phyloP scores from a whole-genome alignment of 192 early-diverging fungal genomes.

The Coemansia erecta region DNA sequence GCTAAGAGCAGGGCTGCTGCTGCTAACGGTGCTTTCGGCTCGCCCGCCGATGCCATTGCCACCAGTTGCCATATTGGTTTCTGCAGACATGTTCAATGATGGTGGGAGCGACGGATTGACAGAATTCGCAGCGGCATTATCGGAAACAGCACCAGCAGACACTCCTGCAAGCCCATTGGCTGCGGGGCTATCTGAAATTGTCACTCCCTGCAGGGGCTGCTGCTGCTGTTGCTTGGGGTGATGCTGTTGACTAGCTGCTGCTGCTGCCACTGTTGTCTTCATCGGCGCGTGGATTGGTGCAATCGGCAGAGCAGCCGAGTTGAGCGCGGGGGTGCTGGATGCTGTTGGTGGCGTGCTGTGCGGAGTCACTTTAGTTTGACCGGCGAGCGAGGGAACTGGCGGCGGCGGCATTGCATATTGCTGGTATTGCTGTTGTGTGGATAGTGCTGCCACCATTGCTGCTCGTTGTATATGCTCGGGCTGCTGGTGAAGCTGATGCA shows the following conservation, averaged over 20 bases:
- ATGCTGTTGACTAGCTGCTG: not conserved
- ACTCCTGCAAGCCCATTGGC: constrained; percentile 2
- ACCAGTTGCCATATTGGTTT: not conserved
- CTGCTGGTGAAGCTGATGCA: constrained; percentile 27
- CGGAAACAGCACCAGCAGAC: not conserved
- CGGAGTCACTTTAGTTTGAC: not conserved
- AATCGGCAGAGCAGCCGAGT: constrained; percentile 4
- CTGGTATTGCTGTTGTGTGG: constrained; percentile 14
- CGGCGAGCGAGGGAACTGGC: not conserved
- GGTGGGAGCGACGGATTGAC: not conserved
- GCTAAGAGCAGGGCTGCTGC: constrained; percentile 42
- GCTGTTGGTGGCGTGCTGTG: constrained; percentile 17
- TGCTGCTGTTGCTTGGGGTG: not conserved
- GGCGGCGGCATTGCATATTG: not conserved
- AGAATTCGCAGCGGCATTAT: not conserved
- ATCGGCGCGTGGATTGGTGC: not conserved
- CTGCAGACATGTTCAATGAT: no score
- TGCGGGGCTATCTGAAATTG: constrained; percentile 4
- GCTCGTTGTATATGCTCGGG: not conserved
- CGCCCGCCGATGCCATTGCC: constrained; percentile 1
- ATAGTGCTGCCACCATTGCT: no score
- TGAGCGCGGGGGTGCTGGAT: constrained; percentile 22
- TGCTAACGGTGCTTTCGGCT: constrained; percentile 1
- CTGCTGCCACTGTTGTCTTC: not conserved
- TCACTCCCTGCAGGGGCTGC: constrained; percentile 4